phyloP scores from a whole-genome alignment of 2,329 filamentous ascomycete species.

The Beauveria sp. region DNA sequence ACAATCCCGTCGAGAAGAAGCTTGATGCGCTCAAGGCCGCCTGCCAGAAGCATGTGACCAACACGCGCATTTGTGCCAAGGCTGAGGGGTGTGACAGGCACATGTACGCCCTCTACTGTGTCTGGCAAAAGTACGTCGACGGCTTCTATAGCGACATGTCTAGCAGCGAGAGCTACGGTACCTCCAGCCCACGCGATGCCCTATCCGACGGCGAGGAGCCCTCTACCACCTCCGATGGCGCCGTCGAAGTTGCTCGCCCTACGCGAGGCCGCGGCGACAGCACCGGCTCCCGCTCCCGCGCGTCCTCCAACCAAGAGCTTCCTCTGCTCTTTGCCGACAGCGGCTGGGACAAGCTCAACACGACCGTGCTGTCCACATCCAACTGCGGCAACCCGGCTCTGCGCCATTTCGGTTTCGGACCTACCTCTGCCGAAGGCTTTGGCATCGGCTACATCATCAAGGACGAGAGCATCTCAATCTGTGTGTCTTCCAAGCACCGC shows the following conservation, averaged over 20 bases:
- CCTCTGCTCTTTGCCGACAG: slow-evolving; percentile 78
- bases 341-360: slow-evolving; percentile 94
- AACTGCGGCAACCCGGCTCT: slow-evolving; percentile 96
- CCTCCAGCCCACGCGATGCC: slow-evolving; percentile 51
- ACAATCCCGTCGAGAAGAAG: slow-evolving; percentile 75
- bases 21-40: slow-evolving; percentile 78
- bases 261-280: slow-evolving; percentile 46
- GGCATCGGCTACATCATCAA: slow-evolving; percentile 99
- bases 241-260: slow-evolving; percentile 24
- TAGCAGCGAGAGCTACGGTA: slow-evolving; percentile 50
- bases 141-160: slow-evolving; percentile 52
- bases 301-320: slow-evolving; percentile 38
- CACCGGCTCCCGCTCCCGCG: slow-evolving; percentile 40
- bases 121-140: slow-evolving; percentile 87
- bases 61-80: slow-evolving; percentile 79
- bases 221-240: slow-evolving; percentile 20
- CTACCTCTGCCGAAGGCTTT: slow-evolving; percentile 87
- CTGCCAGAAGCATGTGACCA: slow-evolving; percentile 71
- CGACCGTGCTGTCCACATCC: slow-evolving; percentile 89
- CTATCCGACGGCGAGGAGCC: slow-evolving; percentile 30
- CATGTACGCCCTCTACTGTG: slow-evolving; percentile 84
- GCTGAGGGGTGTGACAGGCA: slow-evolving; percentile 88
- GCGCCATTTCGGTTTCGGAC: slow-evolving; percentile 93
- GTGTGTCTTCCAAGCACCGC: slow-evolving; percentile 85
- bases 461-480: slow-evolving; percentile 63